These are phyloP conservation scores for Pelargonium nanum DNA, from an alignment of 345 rosid species.

Conservation along the genomic window DNA sequence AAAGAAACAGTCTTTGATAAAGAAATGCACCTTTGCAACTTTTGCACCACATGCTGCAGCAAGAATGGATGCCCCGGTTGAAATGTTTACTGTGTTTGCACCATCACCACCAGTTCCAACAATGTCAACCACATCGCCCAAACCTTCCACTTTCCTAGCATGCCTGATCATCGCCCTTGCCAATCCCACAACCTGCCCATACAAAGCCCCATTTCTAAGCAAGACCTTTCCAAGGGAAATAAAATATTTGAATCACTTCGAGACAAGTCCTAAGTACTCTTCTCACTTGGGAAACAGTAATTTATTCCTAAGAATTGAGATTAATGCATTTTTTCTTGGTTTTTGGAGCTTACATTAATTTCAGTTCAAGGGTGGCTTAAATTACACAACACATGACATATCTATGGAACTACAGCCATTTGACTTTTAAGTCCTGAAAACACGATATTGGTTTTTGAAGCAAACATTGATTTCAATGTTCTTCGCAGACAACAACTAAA, in stretches of 20 bases:
- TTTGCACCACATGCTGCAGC: conserved; percentile 95
- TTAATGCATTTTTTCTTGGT: background rate
- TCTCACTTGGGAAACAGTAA: background rate
- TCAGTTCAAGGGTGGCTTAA: background rate
- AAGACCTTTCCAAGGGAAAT: background rate
- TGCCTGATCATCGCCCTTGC: conserved; percentile 79
- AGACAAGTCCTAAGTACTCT: background rate
- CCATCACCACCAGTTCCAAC: conserved; percentile 98
- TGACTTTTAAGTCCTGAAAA: background rate
- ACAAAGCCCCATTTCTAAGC: background rate
- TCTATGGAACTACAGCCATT: background rate
- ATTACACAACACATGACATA: background rate
- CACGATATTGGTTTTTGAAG: too few species aligned
- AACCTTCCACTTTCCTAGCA: conserved; percentile 70
- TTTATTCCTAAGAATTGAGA: background rate
- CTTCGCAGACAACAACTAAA: background rate
- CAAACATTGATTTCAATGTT: background rate
- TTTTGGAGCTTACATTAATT: background rate
- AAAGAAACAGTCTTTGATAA: background rate
- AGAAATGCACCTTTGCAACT: conserved; percentile 70
- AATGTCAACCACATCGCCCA: conserved; percentile 66
- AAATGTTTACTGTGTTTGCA: conserved; percentile 86
- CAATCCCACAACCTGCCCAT: conserved; percentile 59
- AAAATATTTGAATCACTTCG: too few species aligned
- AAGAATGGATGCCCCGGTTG: conserved; percentile 86